Conservation (phyloP, 768 basidiomycete genomes). For the Macrocybe gigantea region DNA sequence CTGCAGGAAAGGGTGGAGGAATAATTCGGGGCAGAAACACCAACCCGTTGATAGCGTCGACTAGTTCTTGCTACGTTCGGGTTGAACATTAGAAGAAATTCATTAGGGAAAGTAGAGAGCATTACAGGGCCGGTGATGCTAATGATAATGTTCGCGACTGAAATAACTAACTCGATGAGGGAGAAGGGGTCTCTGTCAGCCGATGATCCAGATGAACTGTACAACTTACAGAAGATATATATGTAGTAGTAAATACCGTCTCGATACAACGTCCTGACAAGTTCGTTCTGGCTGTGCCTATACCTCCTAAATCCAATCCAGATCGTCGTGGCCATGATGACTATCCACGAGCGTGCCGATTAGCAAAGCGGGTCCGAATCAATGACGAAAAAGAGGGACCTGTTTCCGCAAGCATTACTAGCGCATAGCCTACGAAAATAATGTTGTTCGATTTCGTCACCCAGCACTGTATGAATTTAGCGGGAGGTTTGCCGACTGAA, state of each 20-base stretch:
- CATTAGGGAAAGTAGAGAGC: neutral
- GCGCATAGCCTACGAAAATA: neutral
- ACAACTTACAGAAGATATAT: constrained; percentile 14
- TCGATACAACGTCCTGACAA: constrained; percentile 15
- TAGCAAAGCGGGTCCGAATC: neutral
- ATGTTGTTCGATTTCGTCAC: constrained; percentile 1
- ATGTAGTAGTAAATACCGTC: constrained; percentile 20
- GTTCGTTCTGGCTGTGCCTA: constrained; percentile 12
- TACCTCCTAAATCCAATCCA: constrained; percentile 16
- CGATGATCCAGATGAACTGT: neutral
- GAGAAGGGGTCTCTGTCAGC: neutral
- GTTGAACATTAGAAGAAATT: neutral
- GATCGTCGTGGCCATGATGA: constrained; percentile 16
- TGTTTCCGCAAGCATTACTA: neutral
- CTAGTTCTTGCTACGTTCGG: neutral
- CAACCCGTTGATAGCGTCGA: constrained; percentile 3
- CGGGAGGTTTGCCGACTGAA: no score
- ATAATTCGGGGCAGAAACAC: no score
- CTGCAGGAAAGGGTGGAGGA: neutral
- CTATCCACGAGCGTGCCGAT: constrained; percentile 3
- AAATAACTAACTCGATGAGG: constrained; percentile 1
- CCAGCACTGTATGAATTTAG: no score
- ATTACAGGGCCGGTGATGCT: constrained; percentile 2
- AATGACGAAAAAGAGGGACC: neutral
- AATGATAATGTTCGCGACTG: constrained; percentile 1